Conservation (phyloP, 768 basidiomycete species). For the Coprinopsis sp. region DNA sequence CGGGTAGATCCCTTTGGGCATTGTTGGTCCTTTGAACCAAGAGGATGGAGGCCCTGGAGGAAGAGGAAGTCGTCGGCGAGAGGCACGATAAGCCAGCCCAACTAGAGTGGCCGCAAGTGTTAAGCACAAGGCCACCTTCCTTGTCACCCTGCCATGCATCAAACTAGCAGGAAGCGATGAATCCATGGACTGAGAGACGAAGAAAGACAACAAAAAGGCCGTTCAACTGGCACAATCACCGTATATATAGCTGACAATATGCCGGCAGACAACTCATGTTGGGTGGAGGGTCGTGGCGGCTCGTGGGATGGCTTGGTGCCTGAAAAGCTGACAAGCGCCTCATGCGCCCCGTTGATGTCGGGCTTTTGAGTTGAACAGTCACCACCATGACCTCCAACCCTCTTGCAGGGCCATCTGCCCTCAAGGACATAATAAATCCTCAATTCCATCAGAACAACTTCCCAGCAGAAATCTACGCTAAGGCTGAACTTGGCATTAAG, state of each 20-base stretch:
- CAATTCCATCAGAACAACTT: constrained; percentile 96
- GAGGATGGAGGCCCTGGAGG: constrained; percentile 26
- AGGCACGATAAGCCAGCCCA: neutral
- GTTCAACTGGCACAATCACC: too few species aligned
- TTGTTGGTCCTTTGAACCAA: constrained; percentile 27
- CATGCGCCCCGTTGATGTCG: too few species aligned
- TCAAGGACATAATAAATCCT: constrained; percentile 73
- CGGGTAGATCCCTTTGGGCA: constrained; percentile 35
- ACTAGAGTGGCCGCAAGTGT: neutral
- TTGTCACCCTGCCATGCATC: too few species aligned
- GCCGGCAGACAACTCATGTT: too few species aligned
- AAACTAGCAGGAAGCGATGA: too few species aligned
- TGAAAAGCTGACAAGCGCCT: too few species aligned
- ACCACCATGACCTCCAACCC: constrained; percentile 39
- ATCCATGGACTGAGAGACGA: too few species aligned
- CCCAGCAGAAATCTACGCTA: constrained; percentile 73
- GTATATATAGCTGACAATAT: too few species aligned
- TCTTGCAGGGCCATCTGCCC: constrained; percentile 51
- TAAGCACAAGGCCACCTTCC: too few species aligned
- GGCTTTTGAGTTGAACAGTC: neutral
- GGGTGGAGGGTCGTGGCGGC: too few species aligned
- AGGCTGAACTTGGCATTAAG: constrained; percentile 78
- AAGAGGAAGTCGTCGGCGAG: constrained; percentile 19
- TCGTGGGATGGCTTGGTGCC: too few species aligned
- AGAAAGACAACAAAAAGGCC: too few species aligned